Evolutionary conservation across 495 filamentous ascomycete genomes (phyloP).

Genomic region (Amniculicola lignicola): DNA sequence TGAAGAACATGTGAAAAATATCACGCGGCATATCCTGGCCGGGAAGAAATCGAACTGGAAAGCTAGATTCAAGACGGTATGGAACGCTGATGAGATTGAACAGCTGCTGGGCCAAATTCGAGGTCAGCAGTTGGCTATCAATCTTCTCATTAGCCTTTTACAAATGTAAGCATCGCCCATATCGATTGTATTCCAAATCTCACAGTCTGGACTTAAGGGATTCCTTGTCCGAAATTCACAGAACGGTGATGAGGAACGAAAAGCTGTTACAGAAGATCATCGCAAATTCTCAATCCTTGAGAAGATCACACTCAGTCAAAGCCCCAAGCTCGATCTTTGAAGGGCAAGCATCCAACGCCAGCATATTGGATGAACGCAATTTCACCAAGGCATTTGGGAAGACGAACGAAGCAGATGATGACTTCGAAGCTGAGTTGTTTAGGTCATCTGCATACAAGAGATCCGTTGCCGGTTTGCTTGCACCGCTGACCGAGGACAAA

Average conservation of each 20-base stretch:
- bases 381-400: not conserved
- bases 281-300: not conserved
- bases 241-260: not conserved
- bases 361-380: not conserved
- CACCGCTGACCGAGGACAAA: too few species aligned
- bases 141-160: not conserved
- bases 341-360: not conserved
- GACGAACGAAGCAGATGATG: not conserved
- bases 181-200: not conserved
- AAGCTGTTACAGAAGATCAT: not conserved
- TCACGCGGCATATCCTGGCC: conserved; percentile 1
- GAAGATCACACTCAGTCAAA: not conserved
- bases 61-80: conserved; percentile 8
- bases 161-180: conserved; percentile 2
- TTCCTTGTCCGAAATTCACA: not conserved
- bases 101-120: not conserved
- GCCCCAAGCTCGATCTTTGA: not conserved
- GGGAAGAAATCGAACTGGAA: not conserved
- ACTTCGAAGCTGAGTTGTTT: not conserved
- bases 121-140: conserved; percentile 5
- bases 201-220: not conserved
- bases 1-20: not conserved
- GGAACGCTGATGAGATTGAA: conserved; percentile 12
- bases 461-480: too few species aligned
- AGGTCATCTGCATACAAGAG: not conserved